A percentile compares a stretch with the other conserved stretches of the same genome.
These are phyloP conservation scores for Gossypium turneri DNA, from an alignment of 345 rosid genomes.

Conservation along the genomic window DNA sequence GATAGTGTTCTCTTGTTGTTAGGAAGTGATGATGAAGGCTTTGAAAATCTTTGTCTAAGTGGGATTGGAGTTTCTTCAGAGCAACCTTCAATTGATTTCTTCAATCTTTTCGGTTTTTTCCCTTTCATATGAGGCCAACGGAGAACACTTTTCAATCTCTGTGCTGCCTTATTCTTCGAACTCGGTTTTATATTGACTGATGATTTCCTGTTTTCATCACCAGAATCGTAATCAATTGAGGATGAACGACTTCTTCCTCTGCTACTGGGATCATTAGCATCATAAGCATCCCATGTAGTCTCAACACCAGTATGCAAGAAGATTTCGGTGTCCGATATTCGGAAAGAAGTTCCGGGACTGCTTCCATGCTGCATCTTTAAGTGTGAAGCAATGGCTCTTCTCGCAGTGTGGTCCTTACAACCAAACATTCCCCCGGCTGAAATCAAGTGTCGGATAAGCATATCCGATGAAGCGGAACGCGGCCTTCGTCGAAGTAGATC, in stretches of 20 bases:
- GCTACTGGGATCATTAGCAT: constrained; percentile 25
- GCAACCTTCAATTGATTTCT: constrained; percentile 28
- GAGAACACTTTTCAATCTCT: constrained; percentile 50
- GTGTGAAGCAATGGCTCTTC: constrained; percentile 62
- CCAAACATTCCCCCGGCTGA: constrained; percentile 75
- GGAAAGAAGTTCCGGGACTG: constrained; percentile 84
- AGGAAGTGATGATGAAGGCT: constrained; percentile 41
- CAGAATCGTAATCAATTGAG: constrained; percentile 40
- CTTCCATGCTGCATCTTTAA: constrained; percentile 58
- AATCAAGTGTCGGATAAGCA: constrained; percentile 56
- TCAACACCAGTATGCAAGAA: constrained; percentile 56
- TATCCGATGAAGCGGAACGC: constrained; percentile 58
- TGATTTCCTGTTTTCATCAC: constrained; percentile 39
- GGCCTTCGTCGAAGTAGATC: constrained; percentile 74
- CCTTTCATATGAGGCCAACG: constrained; percentile 59
- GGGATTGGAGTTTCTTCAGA: constrained; percentile 47
- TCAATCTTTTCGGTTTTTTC: constrained; percentile 30
- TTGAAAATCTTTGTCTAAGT: constrained; percentile 63
- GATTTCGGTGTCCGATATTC: constrained; percentile 66
- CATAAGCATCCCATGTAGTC: constrained; percentile 39
- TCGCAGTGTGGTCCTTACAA: constrained; percentile 44
- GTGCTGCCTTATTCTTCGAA: constrained; percentile 48
- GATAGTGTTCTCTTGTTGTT: constrained; percentile 64
- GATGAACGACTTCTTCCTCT: constrained; percentile 36
- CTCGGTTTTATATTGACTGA: constrained; percentile 37